Evolutionary conservation across 176 grass and related monocot genomes (phyloP), one percentile per base, ranked within the genome.

Genomic region (Chloris gayana): DNA sequence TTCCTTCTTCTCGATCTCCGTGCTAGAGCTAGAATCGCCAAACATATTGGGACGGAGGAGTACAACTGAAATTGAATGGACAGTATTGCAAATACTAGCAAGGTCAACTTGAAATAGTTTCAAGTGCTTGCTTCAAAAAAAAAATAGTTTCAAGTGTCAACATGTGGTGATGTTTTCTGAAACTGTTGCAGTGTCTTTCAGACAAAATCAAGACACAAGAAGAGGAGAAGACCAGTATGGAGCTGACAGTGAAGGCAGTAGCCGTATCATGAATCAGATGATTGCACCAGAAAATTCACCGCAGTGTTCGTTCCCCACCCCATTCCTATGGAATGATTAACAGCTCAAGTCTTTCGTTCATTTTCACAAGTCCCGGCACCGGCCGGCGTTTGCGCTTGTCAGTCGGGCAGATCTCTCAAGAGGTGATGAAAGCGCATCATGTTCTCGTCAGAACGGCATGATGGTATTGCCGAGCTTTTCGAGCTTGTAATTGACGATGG

Each of bases 281-380:
- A 71, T 61, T 80, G 38, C 34, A 72, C 12, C 10, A 13, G 14
- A 4, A 64, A 62, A 24, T 5, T 7, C 26, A 13, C 38, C 31
- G 12, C 32, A 2, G 21, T 15, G 41, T 54, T 44, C 30, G 54
- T 64, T 14, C 25, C 15, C n/a, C n/a, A n/a, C n/a, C 13, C 59
- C 46, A 66, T 53, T 31, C 59, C 22, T 5, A 29, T 2, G 22
- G 64, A 83, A 74, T 53, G 71, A 82, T 73, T 50, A 62, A 32
- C 27, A 2, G 51, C 73, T 82, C 56, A 64, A 18, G 12, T 60
- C 14, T n/a, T n/a, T 42, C 27, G 17, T 33, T 26, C 13, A 60
- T 33, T 27, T 13, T 25, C 34, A 42, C 59, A 41, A 42, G 58
- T 30, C 59, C 60, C 41, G 26, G 70, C 41, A 32, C 6, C 29